These are phyloP conservation scores for Psilocybe sp. DNA, from an alignment of 768 basidiomycete species.

Conservation along the genomic window DNA sequence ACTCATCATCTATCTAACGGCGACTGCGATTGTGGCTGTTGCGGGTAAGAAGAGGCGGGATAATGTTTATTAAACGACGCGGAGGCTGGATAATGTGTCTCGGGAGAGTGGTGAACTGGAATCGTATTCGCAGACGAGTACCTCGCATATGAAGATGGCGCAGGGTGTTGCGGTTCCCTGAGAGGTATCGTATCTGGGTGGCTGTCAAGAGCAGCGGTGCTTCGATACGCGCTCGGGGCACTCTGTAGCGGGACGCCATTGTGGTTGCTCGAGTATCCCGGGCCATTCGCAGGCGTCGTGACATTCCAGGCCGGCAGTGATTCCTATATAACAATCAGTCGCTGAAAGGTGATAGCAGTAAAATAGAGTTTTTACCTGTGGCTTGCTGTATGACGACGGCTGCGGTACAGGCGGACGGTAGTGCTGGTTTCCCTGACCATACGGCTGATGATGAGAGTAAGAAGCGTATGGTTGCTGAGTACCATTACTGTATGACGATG, in stretches of 20 bases:
- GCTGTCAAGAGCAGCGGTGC: neutral
- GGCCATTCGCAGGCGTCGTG: conserved; percentile 15
- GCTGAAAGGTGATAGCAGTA: neutral
- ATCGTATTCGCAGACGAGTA: conserved; percentile 7
- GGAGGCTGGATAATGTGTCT: conserved; percentile 16
- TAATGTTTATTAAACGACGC: conserved; percentile 30
- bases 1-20: no score
- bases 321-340: conserved; percentile 11
- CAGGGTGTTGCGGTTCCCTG: neutral
- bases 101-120: conserved; percentile 12
- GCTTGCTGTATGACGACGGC: conserved; percentile 9
- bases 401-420: conserved; percentile 8
- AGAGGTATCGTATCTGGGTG: conserved; percentile 4
- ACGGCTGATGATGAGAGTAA: no score
- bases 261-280: conserved; percentile 14
- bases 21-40: conserved; percentile 12
- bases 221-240: neutral
- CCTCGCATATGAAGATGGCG: conserved; percentile 11
- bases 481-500: neutral
- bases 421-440: neutral
- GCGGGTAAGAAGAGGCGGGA: conserved; percentile 30
- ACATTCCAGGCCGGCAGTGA: conserved; percentile 22
- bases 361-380: conserved; percentile 9
- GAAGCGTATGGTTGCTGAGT: no score
- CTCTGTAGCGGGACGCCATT: conserved; percentile 4